Base-by-base conservation (phyloP, 1,284 basidiomycete genomes). In the Chalciporus sp. region DNA sequence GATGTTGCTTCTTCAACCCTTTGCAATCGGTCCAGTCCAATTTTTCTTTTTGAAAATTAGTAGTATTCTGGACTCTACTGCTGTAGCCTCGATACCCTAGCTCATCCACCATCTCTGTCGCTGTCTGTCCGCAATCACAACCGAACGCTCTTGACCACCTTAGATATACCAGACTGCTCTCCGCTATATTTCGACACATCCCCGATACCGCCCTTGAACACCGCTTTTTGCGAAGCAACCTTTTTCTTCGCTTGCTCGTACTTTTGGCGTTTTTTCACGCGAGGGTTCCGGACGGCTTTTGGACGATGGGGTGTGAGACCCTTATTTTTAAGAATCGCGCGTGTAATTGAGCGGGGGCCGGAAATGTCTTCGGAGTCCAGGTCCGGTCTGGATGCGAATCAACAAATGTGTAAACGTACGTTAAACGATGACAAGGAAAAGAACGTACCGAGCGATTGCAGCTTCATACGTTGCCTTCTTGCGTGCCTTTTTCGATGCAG, bases 201-300 rank as follows among this genome's bases (percentile, higher is more conserved):
- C 26, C 79, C 81, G 55, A 91, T 75, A 31, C 93, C 92, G 56
- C 93, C 93, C 71, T 91, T 95, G 82, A 86, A 97, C 26, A 94
- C 82, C 19, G 94, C 86, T 70, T 92, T 89, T 73, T 95, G 92
- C 28, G 90, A 94, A 26, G 86, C 78, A 17, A 97, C 78, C 74
- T 89, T 94, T 78, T 91, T 93, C 79, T 95, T 91, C 56, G 94
- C 95, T 75, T 96, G 90, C 67, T 95, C 94, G 79, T 88, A 98
- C 66, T 85, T 88, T 72, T 89, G 81, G 46, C 92, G 83, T 74
- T 98, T 98, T 83, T 97, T 98, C 73, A 98, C 94, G 63, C 95
- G 86, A 29, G 95, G 94, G 74, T 98, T 98, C 61, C 94, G 91
- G 39, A 93, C 91, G 51, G 77, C 79, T 75, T 97, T 97, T 47